phyloP scores from a whole-genome alignment of 1,284 basidiomycete genomes.

The Cutaneotrichosporon cutaneum region DNA sequence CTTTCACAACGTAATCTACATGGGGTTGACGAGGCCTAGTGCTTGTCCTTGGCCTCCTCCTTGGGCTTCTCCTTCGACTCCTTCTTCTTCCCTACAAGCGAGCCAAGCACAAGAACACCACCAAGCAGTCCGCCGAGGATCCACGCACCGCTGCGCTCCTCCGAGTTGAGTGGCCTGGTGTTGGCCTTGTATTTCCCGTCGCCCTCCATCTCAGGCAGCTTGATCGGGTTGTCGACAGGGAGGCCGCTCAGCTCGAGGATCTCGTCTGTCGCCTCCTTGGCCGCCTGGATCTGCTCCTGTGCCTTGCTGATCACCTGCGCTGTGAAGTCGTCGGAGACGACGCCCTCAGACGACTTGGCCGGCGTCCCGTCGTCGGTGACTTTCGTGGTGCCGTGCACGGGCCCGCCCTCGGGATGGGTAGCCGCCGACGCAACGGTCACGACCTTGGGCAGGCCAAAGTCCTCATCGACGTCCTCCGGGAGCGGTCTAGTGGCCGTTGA shows the following conservation, averaged over 20 bases:
- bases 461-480: conserved; percentile 9
- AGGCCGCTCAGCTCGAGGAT: conserved; percentile 10
- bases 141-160: conserved; percentile 61
- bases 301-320: not conserved
- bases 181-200: conserved; percentile 40
- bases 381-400: conserved; percentile 54
- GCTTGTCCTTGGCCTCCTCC: not conserved
- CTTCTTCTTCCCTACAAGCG: conserved; percentile 6
- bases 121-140: conserved; percentile 59
- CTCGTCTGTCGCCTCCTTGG: conserved; percentile 8
- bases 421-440: conserved; percentile 67
- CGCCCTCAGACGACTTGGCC: not conserved
- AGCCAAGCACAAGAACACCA: conserved; percentile 59
- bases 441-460: conserved; percentile 60
- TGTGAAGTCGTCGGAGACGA: not conserved
- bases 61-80: not conserved
- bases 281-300: not conserved
- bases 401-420: conserved; percentile 65
- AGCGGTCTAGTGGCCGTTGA: conserved; percentile 4
- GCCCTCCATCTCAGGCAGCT: conserved; percentile 9
- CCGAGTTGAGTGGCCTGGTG: conserved; percentile 57
- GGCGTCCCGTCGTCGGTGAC: conserved; percentile 6
- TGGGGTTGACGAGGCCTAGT: not conserved
- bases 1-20: conserved; percentile 1
- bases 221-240: conserved; percentile 1